Conservation (phyloP, 352 stramenopile species). For the Phytophthora pseudosyringae region DNA sequence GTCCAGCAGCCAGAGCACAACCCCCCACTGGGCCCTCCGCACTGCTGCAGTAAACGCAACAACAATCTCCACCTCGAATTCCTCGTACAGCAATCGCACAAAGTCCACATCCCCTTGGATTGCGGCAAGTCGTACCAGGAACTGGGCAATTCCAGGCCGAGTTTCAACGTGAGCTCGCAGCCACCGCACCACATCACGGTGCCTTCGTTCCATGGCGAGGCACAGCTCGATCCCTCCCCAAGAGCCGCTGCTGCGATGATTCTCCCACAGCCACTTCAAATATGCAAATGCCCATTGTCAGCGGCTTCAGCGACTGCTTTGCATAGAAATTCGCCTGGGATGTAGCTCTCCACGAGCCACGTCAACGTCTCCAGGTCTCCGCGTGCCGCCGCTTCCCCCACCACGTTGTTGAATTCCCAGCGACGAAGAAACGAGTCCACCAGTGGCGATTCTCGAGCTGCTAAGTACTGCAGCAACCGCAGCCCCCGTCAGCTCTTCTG, state of each 20-base stretch:
- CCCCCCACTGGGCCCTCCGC: neutral
- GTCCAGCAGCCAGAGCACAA: neutral
- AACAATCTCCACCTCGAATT: neutral
- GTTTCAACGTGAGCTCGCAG: conserved; percentile 3
- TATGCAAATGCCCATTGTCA: conserved; percentile 15
- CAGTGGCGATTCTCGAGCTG: neutral
- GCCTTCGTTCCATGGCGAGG: conserved; percentile 8
- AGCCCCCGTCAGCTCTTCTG: neutral
- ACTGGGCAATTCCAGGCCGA: conserved; percentile 3
- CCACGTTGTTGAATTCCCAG: conserved; percentile 6
- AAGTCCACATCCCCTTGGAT: neutral
- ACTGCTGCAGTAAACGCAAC: neutral
- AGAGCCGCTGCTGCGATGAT: conserved; percentile 1
- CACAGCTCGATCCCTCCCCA: conserved; percentile 21
- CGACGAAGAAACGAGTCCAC: conserved; percentile 10
- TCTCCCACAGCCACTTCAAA: conserved; percentile 23
- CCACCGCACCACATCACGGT: conserved; percentile 23
- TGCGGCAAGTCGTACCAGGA: neutral
- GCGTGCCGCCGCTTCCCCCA: neutral
- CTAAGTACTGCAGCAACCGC: neutral
- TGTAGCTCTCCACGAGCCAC: conserved; percentile 17
- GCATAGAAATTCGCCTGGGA: neutral
- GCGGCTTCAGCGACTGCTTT: conserved; percentile 10
- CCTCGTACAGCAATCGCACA: neutral
- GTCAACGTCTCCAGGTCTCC: conserved; percentile 10